Evolutionary conservation across 768 basidiomycete genomes (phyloP).

Genomic region (Phallus indusiatus): DNA sequence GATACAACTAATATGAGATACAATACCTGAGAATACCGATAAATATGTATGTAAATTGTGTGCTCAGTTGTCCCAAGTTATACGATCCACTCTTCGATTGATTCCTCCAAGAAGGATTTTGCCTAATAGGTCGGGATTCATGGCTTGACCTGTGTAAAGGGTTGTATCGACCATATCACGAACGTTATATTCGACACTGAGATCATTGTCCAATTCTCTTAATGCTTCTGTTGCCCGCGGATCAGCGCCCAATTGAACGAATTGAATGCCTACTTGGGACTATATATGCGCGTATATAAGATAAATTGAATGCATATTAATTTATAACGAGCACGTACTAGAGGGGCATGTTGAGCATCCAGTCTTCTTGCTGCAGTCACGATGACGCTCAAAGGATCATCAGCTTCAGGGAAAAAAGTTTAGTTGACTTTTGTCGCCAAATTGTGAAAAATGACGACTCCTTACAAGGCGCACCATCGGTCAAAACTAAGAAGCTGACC

Average conservation of each 20-base stretch:
- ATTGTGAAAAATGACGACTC: background rate
- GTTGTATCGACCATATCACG: constrained; percentile 69
- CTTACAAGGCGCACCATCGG: constrained; percentile 55
- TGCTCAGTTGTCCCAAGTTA: background rate
- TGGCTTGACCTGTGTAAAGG: constrained; percentile 33
- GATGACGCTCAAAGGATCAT: constrained; percentile 20
- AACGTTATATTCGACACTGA: constrained; percentile 32
- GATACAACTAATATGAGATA: background rate
- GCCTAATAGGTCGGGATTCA: constrained; percentile 40
- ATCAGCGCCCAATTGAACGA: constrained; percentile 38
- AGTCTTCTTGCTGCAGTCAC: constrained; percentile 20
- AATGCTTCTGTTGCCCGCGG: constrained; percentile 24
- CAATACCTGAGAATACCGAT: background rate
- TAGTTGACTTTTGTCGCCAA: background rate
- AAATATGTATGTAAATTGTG: background rate
- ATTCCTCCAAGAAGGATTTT: constrained; percentile 63
- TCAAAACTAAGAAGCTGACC: constrained; percentile 50
- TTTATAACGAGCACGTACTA: constrained; percentile 7
- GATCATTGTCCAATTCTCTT: constrained; percentile 47
- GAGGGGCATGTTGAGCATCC: constrained; percentile 25
- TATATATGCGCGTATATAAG: background rate
- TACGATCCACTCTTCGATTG: constrained; percentile 41
- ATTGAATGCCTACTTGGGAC: constrained; percentile 28
- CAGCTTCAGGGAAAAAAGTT: constrained; percentile 7
- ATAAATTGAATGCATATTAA: background rate